Evolutionary conservation across 2,329 filamentous ascomycete species (phyloP).

Genomic region (Claviceps quebecensis): DNA sequence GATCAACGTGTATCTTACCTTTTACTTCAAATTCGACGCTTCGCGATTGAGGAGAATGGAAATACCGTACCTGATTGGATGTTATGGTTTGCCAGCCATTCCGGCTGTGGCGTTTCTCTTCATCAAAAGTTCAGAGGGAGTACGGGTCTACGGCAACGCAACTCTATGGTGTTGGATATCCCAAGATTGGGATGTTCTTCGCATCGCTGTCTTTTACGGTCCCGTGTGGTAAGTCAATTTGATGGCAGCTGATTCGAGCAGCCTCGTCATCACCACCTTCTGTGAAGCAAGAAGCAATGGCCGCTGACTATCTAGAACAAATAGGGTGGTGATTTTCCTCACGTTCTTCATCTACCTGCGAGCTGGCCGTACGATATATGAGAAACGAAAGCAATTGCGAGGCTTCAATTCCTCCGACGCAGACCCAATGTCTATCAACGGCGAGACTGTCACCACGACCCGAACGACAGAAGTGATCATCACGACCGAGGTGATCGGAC

Average conservation of each 20-base stretch:
- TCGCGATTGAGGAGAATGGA: conserved; percentile 52
- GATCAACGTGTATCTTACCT: conserved; percentile 68
- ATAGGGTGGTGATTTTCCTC: conserved; percentile 43
- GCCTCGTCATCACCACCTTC: too few relatives aligned
- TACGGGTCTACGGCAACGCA: conserved; percentile 57
- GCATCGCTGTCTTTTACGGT: conserved; percentile 62
- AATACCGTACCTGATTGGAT: conserved; percentile 51
- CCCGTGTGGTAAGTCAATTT: conserved; percentile 43
- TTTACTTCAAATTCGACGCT: conserved; percentile 60
- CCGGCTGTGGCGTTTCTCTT: conserved; percentile 56
- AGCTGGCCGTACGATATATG: conserved; percentile 53
- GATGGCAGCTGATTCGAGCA: background rate
- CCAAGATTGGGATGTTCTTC: conserved; percentile 52
- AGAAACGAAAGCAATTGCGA: conserved; percentile 47
- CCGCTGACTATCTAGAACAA: background rate
- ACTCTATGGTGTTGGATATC: conserved; percentile 72
- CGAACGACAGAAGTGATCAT: conserved; percentile 54
- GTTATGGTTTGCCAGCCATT: conserved; percentile 61
- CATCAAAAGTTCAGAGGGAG: conserved; percentile 35
- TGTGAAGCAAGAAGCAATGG: background rate
- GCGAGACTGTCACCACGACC: conserved; percentile 31
- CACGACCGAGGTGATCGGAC: conserved; percentile 31
- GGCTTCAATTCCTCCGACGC: conserved; percentile 36
- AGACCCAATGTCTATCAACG: conserved; percentile 24
- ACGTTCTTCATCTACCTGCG: conserved; percentile 53